Base-by-base conservation (phyloP, 164 flowering plant genomes). In the Cinnamomum chago region DNA sequence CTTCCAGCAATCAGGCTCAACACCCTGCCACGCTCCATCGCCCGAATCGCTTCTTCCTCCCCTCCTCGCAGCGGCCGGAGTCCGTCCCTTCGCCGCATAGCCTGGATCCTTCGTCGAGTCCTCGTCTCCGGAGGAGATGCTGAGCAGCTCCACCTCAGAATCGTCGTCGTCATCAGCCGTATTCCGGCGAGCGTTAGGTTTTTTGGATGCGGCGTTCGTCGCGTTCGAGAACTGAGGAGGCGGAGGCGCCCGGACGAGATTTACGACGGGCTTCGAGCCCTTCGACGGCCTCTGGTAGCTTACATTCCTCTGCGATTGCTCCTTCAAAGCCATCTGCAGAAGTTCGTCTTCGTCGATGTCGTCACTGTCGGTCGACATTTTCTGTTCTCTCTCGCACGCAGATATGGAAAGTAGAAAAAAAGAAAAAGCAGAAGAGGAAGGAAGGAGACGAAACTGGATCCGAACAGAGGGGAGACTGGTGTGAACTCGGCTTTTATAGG, bases 71-170 rank as follows among this genome's bases (percentile, higher is more conserved):
- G 76, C 75, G 1, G 77, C 47, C 15, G 60, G 60, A 30, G 22
- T 7, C 40, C 86, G 79, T 58, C 73, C 70, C 80, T 77, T 70
- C 17, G 76, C 58, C 58, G 71, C 79, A n/a, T 22, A 74, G 7
- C 68, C 73, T 47, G 70, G 74, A 66, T 83, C 90, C 77, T 77
- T 84, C 23, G 81, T 75, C 50, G 84, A 80, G 70, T 94, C 98
- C 76, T 96, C 98, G 52, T 96, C 99, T 1, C 98, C 99, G 12
- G 98, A 94, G 6, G 99, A 96, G 10, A 96, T 96, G 80, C 99
- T 96, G 50, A 96, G 88, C 89, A 96, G 76, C 78, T 96, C 99
- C 30, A 96, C 92, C 69, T 96, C 99, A n/a, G 99, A 96, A 70
- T 96, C 99, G 24, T 94, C 97, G 58, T 93, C 98, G 3, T 91